These are phyloP conservation scores for Populus alba DNA, from an alignment of 345 rosid species.

Conservation along the genomic window DNA sequence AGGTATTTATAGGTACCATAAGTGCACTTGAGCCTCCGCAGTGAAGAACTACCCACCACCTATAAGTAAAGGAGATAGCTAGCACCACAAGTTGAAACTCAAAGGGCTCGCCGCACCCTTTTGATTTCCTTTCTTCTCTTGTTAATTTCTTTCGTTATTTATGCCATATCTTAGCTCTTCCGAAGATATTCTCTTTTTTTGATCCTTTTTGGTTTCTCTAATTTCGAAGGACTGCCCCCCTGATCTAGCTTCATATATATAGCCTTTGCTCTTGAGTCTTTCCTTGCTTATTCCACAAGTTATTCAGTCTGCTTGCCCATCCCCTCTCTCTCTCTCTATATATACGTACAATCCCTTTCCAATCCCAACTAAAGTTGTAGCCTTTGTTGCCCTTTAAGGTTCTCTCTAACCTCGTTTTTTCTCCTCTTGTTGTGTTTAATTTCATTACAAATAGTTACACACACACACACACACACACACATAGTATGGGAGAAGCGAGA, in stretches of 20 bases:
- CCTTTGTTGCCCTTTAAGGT: background rate
- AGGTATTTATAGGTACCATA: slow-evolving; percentile 34
- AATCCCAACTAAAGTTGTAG: no score
- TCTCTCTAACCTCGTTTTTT: background rate
- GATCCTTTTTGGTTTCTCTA: slow-evolving; percentile 2
- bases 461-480: no score
- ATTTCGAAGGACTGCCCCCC: slow-evolving; percentile 7
- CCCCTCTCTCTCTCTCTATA: slow-evolving; percentile 12
- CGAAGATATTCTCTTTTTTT: background rate
- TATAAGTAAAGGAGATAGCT: background rate
- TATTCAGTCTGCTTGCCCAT: background rate
- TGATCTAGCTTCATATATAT: background rate
- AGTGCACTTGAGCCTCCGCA: slow-evolving; percentile 3
- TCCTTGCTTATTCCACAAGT: slow-evolving; percentile 29
- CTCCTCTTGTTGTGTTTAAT: background rate
- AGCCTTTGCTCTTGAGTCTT: background rate
- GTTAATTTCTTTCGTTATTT: background rate
- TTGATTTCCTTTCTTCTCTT: background rate
- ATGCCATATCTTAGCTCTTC: background rate
- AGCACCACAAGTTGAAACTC: background rate
- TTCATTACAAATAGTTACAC: background rate
- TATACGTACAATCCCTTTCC: background rate
- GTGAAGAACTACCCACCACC: slow-evolving; percentile 26
- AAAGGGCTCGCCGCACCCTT: background rate
- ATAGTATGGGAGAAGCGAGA: slow-evolving; percentile 17